A percentile compares a stretch with the other conserved stretches of the same genome.
phyloP scores from a whole-genome alignment of 192 early-diverging fungal genomes.

The Geranomyces michiganensis region DNA sequence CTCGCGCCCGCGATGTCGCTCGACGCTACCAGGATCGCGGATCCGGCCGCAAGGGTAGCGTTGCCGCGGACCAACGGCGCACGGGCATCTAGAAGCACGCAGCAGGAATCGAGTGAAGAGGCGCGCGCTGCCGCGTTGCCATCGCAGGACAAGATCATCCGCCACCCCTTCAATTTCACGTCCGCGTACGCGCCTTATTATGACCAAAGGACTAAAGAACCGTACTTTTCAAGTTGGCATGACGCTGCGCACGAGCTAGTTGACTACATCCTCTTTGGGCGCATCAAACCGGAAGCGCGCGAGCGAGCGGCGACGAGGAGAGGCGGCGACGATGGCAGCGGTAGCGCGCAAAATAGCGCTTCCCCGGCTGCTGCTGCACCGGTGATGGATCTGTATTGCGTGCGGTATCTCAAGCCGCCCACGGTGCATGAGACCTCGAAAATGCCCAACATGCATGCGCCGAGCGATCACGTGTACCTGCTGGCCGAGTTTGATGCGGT shows the following conservation, averaged over 20 bases:
- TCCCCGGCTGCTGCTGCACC: neutral
- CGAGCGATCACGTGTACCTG: conserved; percentile 31
- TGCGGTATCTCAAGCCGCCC: conserved; percentile 26
- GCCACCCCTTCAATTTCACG: conserved; percentile 24
- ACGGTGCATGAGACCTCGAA: neutral
- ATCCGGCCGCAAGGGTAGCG: no score
- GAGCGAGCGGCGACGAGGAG: neutral
- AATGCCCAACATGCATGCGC: conserved; percentile 19
- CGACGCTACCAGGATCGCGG: no score
- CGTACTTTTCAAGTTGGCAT: conserved; percentile 28
- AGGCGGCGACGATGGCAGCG: no score
- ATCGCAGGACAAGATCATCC: neutral
- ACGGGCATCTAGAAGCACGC: no score
- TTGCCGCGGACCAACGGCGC: no score
- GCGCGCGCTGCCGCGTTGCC: no score
- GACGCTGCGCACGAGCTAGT: conserved; percentile 22
- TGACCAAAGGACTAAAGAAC: conserved; percentile 6
- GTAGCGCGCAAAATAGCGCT: no score
- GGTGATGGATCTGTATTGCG: conserved; percentile 8
- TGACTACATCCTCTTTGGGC: conserved; percentile 29
- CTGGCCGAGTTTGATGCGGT: conserved; percentile 29
- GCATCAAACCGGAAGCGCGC: neutral
- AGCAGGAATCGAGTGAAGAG: no score
- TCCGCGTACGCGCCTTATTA: conserved; percentile 32
- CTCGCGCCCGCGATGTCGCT: no score